phyloP scores from a whole-genome alignment of 306 rosid genomes.

The Fragaria iinumae region DNA sequence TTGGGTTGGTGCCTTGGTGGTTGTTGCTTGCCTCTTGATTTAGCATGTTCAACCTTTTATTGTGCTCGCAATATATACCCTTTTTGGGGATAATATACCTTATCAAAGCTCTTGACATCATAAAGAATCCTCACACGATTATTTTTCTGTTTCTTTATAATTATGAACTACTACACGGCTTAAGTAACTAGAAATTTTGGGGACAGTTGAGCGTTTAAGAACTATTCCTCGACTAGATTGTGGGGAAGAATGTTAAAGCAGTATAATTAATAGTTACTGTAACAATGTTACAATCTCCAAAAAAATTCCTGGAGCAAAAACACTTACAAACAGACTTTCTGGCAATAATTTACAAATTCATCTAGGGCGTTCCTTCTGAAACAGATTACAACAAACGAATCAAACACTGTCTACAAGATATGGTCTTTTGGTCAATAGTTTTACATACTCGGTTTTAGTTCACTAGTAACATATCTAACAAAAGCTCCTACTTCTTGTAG shows the following conservation, averaged over 20 bases:
- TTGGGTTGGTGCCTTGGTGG: too few species aligned
- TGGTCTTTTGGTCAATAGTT: neutral
- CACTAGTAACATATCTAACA: conserved; percentile 51
- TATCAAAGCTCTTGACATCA: too few species aligned
- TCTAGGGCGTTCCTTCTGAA: neutral
- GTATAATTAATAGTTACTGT: neutral
- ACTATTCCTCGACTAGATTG: neutral
- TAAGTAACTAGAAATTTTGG: too few species aligned
- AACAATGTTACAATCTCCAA: conserved; percentile 42
- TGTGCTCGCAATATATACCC: too few species aligned
- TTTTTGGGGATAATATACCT: too few species aligned
- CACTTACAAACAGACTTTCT: neutral
- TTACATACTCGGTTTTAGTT: conserved; percentile 27
- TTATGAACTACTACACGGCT: too few species aligned
- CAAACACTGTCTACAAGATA: conserved; percentile 17
- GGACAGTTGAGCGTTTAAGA: neutral
- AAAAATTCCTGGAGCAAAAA: neutral
- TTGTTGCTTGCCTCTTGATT: too few species aligned
- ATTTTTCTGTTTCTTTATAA: too few species aligned
- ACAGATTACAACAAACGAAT: conserved; percentile 15
- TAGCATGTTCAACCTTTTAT: too few species aligned
- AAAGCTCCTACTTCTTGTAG: conserved; percentile 40
- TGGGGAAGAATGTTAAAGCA: too few species aligned
- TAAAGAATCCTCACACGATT: too few species aligned
- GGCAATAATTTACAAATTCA: conserved; percentile 28